Percentiles rank a stretch among this genome's conserved stretches.
phyloP scores from a whole-genome alignment of 164 flowering plant species.

The Chimonanthus salicifolius region DNA sequence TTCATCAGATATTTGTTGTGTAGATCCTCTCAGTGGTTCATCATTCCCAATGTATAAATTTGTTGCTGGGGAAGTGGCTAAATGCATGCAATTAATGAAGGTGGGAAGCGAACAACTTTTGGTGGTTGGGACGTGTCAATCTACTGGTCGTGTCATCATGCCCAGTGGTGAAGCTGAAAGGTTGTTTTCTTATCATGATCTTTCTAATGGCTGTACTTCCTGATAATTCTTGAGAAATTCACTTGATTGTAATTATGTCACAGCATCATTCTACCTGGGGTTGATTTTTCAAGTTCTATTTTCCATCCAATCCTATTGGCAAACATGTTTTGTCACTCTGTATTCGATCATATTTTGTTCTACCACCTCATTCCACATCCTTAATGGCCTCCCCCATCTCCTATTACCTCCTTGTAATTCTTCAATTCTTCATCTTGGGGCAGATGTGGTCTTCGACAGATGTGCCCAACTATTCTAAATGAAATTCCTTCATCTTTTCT shows the following conservation, averaged over 20 bases:
- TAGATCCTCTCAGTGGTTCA: slow-evolving; percentile 86
- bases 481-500: too few relatives aligned
- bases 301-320: too few relatives aligned
- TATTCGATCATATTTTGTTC: too few relatives aligned
- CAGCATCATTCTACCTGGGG: not conserved
- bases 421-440: too few relatives aligned
- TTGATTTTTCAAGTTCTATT: too few relatives aligned
- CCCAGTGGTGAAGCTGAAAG: slow-evolving; percentile 99
- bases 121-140: slow-evolving; percentile 82
- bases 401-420: too few relatives aligned
- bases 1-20: slow-evolving; percentile 85
- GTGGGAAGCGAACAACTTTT: slow-evolving; percentile 71
- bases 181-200: slow-evolving; percentile 23
- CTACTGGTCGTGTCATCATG: slow-evolving; percentile 89
- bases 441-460: too few relatives aligned
- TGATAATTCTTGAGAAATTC: not conserved
- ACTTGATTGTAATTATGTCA: not conserved
- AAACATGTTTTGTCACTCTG: too few relatives aligned
- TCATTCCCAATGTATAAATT: slow-evolving; percentile 56
- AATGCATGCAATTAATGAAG: slow-evolving; percentile 83
- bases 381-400: too few relatives aligned
- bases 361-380: too few relatives aligned
- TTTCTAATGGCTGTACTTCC: not conserved
- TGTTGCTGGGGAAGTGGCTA: slow-evolving; percentile 81
- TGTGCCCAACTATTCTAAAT: too few relatives aligned